Base-by-base conservation (phyloP, 352 stramenopile genomes). In the Phytophthora melonis region DNA sequence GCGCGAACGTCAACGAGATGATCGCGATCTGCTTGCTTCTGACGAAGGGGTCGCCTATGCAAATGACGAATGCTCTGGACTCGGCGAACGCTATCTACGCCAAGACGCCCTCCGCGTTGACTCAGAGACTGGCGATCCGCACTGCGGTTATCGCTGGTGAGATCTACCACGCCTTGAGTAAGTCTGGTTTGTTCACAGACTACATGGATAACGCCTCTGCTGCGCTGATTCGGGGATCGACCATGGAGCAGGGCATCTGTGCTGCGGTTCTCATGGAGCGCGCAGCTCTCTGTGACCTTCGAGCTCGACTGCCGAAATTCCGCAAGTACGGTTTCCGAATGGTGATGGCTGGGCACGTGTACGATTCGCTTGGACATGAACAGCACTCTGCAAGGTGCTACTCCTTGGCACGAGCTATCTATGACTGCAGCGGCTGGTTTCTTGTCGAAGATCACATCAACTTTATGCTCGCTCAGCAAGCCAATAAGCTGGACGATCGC, bases 381-480 rank as follows among this genome's bases (percentile, higher is more conserved):
- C 74, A 86, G 23, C 91, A 97, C 71, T 92, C 90, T 0, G 88
- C 91, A 25, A 88, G 91, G 18, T 97, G 91, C 56, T 97, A 97
- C 58, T 81, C 88, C 4, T 67, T 94, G 32, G 88, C 90, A 1
- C 79, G 88, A 4, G 84, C 87, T 2, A 81, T 97, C n/a, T 97
- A 95, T 63, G 82, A 94, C 67, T 88, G 72, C 53, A 93, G 83
- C 25, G 84, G 89, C 0, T 97, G 90, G 90, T 92, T 93, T 63
- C 86, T 93, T 58, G 88, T 97, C 1, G 90, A 97, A 79, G 90
- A 97, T 56, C 90, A 97, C 67, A 97, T 97, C 58, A 94, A 94
- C 47, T 94, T 94, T 49, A 95, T 89, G 68, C 78, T 97, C 34
- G 88, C 89, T 5, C 87, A 93, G 66, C 88, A 97, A 47, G 88